Evolutionary conservation across 2,329 filamentous ascomycete genomes (phyloP), one percentile per base, ranked within the genome.

Genomic region (Diaporthe caulivora): DNA sequence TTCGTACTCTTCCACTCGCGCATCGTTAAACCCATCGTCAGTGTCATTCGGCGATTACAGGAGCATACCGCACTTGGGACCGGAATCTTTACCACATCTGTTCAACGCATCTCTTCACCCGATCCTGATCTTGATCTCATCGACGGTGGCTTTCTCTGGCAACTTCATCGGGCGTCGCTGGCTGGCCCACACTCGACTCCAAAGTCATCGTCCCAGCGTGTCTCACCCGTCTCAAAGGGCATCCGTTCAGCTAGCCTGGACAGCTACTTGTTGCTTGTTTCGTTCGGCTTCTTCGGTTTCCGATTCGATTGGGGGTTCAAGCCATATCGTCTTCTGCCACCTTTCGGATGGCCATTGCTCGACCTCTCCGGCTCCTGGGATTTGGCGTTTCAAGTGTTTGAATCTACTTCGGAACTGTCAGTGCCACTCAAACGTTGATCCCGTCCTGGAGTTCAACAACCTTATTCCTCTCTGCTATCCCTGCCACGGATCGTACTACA

Each of bases 401-500:
- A 81, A 82, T 80, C 79, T 77, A 77, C 78, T 77, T 79, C 78
- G 77, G 77, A 78, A 79, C 77, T 77, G 80, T 82, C 80, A 81
- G 80, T 82, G 80, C 81, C 78, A 82, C 78, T 82, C 80, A 81
- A 82, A 81, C 80, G 80, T 81, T 80, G 81, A 83, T 84, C 82
- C 79, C 78, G 77, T 78, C 75, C 77, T 79, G 78, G 79, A 78
- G 75, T 79, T 78, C 78, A 77, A 78, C 80, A 76, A 78, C 80
- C 78, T 75, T 75, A 79, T 77, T 74, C 26, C 40, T 60, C 53
- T 44, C 58, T 62, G n/a, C n/a, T 51, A 72, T 73, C 60, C 69
- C 60, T 75, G 70, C 57, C 65, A 54, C 67, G 42, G 40, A 47
- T 55, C 65, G 72, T 64, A 57, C 53, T 72, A 74, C 72, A 75